A percentile compares a stretch with the other conserved stretches of the same genome.
Evolutionary conservation across 148 eudicot genomes (phyloP).

Genomic region (Linanthus parryae): DNA sequence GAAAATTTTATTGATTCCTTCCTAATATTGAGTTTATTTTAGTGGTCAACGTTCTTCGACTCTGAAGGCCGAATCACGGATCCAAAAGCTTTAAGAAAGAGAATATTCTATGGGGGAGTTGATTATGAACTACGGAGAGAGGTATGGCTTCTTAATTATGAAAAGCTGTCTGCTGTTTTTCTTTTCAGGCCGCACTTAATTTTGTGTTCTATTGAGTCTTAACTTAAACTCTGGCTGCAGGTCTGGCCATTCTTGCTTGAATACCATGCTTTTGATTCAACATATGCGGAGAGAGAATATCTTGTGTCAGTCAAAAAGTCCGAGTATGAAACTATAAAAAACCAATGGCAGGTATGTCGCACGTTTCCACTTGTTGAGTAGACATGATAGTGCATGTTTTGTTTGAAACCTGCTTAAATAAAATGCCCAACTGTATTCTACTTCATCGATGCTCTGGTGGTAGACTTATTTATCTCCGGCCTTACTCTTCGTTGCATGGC

Average conservation of each 20-base stretch:
- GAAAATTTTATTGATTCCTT: background rate
- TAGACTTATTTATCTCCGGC: no score
- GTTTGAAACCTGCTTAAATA: no score
- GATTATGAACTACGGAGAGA: conserved; percentile 66
- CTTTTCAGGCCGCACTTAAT: background rate
- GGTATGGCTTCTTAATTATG: conserved; percentile 33
- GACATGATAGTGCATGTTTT: background rate
- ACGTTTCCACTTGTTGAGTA: background rate
- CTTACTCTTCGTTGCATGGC: no score
- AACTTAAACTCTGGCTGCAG: conserved; percentile 24
- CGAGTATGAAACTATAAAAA: conserved; percentile 81
- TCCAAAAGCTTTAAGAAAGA: conserved; percentile 61
- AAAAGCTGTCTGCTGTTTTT: conserved; percentile 1
- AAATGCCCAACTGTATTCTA: no score
- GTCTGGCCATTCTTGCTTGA: conserved; percentile 88
- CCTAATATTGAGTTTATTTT: conserved; percentile 19
- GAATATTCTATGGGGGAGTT: conserved; percentile 92
- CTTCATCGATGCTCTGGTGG: no score
- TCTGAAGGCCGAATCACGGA: conserved; percentile 77
- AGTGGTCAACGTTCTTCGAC: conserved; percentile 82
- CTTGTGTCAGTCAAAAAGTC: conserved; percentile 55
- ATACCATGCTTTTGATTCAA: conserved; percentile 69
- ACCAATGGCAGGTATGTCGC: conserved; percentile 84
- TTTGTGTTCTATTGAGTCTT: conserved; percentile 1
- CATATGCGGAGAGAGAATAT: conserved; percentile 87